Percentiles rank a stretch among this genome's conserved stretches.
Conservation (phyloP, 139 green algal genomes). For the Trebouxia sp. region DNA sequence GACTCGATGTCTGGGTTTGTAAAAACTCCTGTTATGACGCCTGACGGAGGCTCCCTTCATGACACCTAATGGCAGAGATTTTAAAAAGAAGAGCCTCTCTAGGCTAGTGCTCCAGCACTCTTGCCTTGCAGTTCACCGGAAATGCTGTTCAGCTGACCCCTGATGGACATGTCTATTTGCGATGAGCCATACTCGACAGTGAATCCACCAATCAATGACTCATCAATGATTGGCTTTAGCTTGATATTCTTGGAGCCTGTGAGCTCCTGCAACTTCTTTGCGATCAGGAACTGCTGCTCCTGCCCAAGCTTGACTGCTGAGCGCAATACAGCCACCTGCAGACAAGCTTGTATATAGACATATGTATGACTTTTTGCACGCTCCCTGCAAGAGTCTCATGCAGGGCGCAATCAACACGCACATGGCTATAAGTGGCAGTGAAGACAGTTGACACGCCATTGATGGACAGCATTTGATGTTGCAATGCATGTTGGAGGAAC, state of each 20-base stretch:
- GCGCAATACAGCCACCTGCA: conserved; percentile 87
- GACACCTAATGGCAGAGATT: too few species aligned
- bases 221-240: conserved; percentile 95
- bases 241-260: conserved; percentile 99
- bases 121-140: conserved; percentile 31
- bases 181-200: conserved; percentile 92
- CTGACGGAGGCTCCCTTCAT: too few species aligned
- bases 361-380: too few species aligned
- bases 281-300: conserved; percentile 99
- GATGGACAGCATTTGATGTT: background rate
- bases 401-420: too few species aligned
- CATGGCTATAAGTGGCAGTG: background rate
- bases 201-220: conserved; percentile 94
- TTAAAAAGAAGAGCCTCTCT: too few species aligned
- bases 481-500: too few species aligned
- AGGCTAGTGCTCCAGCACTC: background rate
- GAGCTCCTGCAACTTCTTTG: conserved; percentile 99
- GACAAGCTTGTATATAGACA: too few species aligned
- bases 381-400: too few species aligned
- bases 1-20: too few species aligned
- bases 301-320: conserved; percentile 97
- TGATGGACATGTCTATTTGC: conserved; percentile 96
- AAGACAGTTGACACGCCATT: background rate
- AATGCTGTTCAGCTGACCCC: conserved; percentile 89
- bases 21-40: too few species aligned